Evolutionary conservation across 2,329 filamentous ascomycete genomes (phyloP).

Genomic region (Parafenestella ontariensis): DNA sequence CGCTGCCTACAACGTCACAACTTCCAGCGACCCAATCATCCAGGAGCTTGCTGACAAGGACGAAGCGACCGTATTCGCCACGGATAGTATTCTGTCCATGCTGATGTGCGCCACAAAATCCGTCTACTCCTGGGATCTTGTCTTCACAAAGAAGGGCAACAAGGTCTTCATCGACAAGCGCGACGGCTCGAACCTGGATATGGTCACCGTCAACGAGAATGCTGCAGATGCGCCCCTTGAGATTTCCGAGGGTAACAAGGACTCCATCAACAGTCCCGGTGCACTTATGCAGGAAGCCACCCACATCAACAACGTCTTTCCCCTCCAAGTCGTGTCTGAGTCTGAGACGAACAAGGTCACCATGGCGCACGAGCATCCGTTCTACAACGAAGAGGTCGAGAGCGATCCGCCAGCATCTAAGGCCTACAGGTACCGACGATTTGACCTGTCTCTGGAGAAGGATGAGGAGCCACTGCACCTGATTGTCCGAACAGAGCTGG

Average conservation of each 20-base stretch:
- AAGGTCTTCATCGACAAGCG: slow-evolving; percentile 99
- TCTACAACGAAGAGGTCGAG: slow-evolving; percentile 94
- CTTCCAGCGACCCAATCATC: slow-evolving; percentile 93
- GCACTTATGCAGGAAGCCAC: slow-evolving; percentile 96
- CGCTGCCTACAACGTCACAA: slow-evolving; percentile 97
- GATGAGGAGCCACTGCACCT: slow-evolving; percentile 94
- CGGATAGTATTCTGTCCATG: slow-evolving; percentile 97
- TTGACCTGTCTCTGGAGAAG: slow-evolving; percentile 89
- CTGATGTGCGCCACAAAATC: slow-evolving; percentile 98
- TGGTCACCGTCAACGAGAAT: slow-evolving; percentile 99
- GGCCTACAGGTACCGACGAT: slow-evolving; percentile 97
- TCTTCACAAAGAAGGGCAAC: slow-evolving; percentile 90
- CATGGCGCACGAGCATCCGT: slow-evolving; percentile 90
- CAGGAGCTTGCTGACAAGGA: slow-evolving; percentile 96
- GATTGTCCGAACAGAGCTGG: slow-evolving; percentile 91
- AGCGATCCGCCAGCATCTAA: slow-evolving; percentile 94
- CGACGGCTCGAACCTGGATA: slow-evolving; percentile 90
- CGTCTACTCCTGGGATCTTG: slow-evolving; percentile 97
- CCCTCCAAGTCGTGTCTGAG: slow-evolving; percentile 92
- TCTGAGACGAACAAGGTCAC: slow-evolving; percentile 77
- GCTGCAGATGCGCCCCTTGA: slow-evolving; percentile 94
- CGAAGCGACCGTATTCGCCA: slow-evolving; percentile 95
- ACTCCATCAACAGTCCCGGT: slow-evolving; percentile 90
- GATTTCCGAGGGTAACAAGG: slow-evolving; percentile 89
- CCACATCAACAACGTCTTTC: slow-evolving; percentile 99